Evolutionary conservation across 2,329 filamentous ascomycete species (phyloP), one percentile per base, ranked within the genome.

Genomic region (Nemania abortiva): DNA sequence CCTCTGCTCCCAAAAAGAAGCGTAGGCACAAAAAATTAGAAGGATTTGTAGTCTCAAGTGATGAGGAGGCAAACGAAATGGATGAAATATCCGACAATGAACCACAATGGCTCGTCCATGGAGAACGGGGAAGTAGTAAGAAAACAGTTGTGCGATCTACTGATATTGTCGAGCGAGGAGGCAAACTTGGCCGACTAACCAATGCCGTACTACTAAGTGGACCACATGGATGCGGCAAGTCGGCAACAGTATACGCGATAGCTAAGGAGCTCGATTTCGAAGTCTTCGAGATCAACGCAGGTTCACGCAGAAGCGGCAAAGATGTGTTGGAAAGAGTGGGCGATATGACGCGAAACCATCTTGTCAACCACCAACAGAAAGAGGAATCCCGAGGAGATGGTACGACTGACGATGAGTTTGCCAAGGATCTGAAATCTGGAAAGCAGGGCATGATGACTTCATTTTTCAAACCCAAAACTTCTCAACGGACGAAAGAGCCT

Each of bases 311-410:
- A 70, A 97, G 89, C 76, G 95, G 95, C 37, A 96, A 91, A 78
- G 96, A 99, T 75, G 90, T 99, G 56, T 79, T 97, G 39, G 96
- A 99, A 75, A 93, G 89, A 74, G 93, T 99, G 53, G 97, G 96
- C 49, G 94, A 99, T 80, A 98, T 99, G 95, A 96, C 94, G 3
- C 91, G 91, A 70, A 98, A 99, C 75, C 96, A 99, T 80, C 86
- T 97, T 1, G 95, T 99, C 22, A 85, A 85, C 63, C 84, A 83
- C 57, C 83, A 84, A 66, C 83, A 81, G n/a, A 70, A 76, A 13
- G 73, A 76, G 3, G 78, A 80, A 45, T 69, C 66, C 0, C 70
- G 69, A 9, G 74, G 77, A 18, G 76, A 79, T 11, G 75, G 77
- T 22, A 77, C 80, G 22, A 70, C 76, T 5, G 79, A 84, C 49